phyloP scores from a whole-genome alignment of 1,139 yeast species.

The Kodamaea arcana region DNA sequence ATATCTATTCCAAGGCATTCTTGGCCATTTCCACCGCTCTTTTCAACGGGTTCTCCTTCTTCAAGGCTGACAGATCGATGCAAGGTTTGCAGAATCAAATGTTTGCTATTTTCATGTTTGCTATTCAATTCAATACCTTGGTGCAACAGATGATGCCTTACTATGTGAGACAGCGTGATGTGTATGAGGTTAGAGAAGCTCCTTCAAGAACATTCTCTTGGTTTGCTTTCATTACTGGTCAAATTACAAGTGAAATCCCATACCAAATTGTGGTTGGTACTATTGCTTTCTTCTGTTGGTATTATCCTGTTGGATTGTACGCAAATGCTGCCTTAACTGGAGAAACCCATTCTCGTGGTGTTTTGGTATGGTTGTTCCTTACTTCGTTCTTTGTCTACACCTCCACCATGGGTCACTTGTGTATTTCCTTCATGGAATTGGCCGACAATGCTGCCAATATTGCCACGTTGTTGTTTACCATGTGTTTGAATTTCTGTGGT shows the following conservation, averaged over 20 bases:
- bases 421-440: conserved; percentile 57
- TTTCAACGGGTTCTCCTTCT: conserved; percentile 74
- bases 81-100: conserved; percentile 61
- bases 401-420: conserved; percentile 62
- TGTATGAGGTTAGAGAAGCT: conserved; percentile 67
- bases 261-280: conserved; percentile 33
- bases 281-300: conserved; percentile 35
- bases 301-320: conserved; percentile 40
- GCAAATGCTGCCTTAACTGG: conserved; percentile 28
- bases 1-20: conserved; percentile 62
- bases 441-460: conserved; percentile 76
- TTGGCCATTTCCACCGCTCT: conserved; percentile 49
- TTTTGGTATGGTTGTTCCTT: conserved; percentile 57
- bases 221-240: conserved; percentile 40
- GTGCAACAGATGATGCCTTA: conserved; percentile 73
- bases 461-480: conserved; percentile 58
- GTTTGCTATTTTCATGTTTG: conserved; percentile 54
- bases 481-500: conserved; percentile 79
- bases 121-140: conserved; percentile 46
- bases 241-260: conserved; percentile 35
- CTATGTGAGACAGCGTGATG: conserved; percentile 66
- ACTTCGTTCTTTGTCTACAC: conserved; percentile 55
- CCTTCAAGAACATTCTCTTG: conserved; percentile 58
- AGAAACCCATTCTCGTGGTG: conserved; percentile 49
- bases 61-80: conserved; percentile 55